phyloP scores from a whole-genome alignment of 441 rosid species.

The Syzygium syzygioides region DNA sequence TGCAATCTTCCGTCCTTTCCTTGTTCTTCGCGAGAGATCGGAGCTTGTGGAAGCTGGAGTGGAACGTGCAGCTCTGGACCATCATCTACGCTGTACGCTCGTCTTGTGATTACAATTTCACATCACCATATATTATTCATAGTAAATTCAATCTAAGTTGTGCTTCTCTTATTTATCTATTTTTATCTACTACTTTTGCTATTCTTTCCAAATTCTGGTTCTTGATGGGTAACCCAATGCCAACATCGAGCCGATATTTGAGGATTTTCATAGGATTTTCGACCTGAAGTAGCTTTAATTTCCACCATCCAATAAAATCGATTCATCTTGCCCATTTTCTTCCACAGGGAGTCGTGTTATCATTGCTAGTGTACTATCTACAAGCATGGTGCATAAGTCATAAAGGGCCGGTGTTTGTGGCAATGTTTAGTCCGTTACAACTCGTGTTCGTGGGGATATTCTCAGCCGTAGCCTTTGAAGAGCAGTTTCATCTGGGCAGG shows the following conservation, averaged over 20 bases:
- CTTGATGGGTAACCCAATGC: not conserved
- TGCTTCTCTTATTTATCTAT: not conserved
- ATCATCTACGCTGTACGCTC: constrained; percentile 22
- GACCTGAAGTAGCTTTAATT: not conserved
- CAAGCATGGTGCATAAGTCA: constrained; percentile 32
- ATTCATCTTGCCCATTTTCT: not conserved
- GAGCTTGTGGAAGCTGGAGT: constrained; percentile 30
- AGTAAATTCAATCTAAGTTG: not conserved
- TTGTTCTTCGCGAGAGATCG: constrained; percentile 27
- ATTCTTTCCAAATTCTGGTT: not conserved
- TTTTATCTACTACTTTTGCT: not conserved
- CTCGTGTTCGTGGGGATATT: constrained; percentile 28
- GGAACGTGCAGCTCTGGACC: constrained; percentile 34
- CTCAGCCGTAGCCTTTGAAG: constrained; percentile 34
- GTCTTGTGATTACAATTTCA: not conserved
- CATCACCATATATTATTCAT: not conserved
- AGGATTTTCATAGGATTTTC: not conserved
- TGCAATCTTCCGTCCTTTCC: constrained; percentile 36
- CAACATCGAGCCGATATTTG: not conserved
- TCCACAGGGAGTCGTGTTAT: constrained; percentile 27
- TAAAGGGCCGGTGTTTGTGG: constrained; percentile 37
- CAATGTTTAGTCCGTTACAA: constrained; percentile 29
- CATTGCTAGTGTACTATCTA: constrained; percentile 25
- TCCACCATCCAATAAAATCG: not conserved
- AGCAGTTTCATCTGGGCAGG: constrained; percentile 39